These are phyloP conservation scores for Diplosphaera chodatii DNA, from an alignment of 139 green algal species.

Conservation along the genomic window DNA sequence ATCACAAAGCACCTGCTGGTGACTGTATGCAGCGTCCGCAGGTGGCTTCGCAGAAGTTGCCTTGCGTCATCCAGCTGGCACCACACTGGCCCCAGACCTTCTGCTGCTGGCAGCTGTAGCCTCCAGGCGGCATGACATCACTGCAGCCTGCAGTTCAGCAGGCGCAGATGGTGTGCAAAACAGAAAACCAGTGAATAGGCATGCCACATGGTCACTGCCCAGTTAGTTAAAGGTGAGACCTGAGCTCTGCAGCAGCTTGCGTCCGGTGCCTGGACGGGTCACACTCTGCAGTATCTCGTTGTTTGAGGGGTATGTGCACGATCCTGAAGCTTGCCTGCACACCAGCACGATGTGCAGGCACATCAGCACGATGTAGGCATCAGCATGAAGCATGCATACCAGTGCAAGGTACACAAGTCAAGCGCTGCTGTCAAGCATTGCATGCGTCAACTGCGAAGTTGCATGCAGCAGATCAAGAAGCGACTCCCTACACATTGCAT, in stretches of 20 bases:
- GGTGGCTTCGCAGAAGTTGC: conserved; percentile 2
- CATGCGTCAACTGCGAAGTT: too few species aligned
- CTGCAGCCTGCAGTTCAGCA: neutral
- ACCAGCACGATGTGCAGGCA: too few species aligned
- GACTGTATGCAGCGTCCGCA: conserved; percentile 2
- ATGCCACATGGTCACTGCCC: too few species aligned
- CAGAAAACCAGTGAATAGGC: too few species aligned
- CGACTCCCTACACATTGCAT: too few species aligned
- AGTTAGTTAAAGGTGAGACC: too few species aligned
- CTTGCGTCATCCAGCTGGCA: neutral
- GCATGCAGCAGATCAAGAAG: too few species aligned
- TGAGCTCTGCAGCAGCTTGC: neutral
- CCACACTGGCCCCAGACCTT: conserved; percentile 13
- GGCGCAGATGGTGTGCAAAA: neutral
- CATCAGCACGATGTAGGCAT: too few species aligned
- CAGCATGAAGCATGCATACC: too few species aligned
- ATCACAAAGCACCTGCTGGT: neutral
- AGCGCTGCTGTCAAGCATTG: too few species aligned
- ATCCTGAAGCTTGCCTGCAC: neutral
- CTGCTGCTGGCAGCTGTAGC: conserved; percentile 27
- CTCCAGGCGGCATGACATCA: conserved; percentile 4
- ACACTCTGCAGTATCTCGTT: neutral
- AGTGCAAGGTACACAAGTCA: too few species aligned
- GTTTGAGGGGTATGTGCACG: neutral
- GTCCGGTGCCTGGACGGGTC: neutral